Conservation (phyloP, 345 rosid species). For the Heritiera littoralis region DNA sequence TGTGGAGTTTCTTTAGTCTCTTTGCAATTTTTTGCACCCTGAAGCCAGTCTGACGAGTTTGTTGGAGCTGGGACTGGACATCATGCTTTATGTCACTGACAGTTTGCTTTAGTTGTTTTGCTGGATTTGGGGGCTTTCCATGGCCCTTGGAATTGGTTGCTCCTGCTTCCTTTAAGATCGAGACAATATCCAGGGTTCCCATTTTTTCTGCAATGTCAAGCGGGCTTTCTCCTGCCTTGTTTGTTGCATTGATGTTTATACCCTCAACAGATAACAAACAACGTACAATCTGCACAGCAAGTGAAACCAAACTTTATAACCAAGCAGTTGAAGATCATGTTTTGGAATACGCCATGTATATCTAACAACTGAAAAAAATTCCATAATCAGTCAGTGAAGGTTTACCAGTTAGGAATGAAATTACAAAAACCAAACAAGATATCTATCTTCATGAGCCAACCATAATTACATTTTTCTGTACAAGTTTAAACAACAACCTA, state of each 20-base stretch:
- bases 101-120: slow-evolving; percentile 96
- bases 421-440: not conserved
- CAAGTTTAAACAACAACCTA: not conserved
- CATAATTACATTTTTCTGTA: not conserved
- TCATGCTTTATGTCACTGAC: slow-evolving; percentile 98
- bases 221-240: slow-evolving; percentile 91
- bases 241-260: slow-evolving; percentile 59
- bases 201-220: slow-evolving; percentile 80
- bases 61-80: slow-evolving; percentile 92
- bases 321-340: slow-evolving; percentile 2
- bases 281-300: slow-evolving; percentile 63
- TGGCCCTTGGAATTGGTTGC: slow-evolving; percentile 73
- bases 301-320: slow-evolving; percentile 16
- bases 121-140: slow-evolving; percentile 76
- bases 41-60: slow-evolving; percentile 88
- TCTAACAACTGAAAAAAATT: not conserved
- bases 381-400: not conserved
- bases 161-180: slow-evolving; percentile 71
- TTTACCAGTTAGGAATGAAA: not conserved
- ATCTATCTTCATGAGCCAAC: not conserved
- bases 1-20: slow-evolving; percentile 91
- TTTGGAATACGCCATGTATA: not conserved
- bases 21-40: slow-evolving; percentile 90
- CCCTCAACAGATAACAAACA: slow-evolving; percentile 72
- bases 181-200: slow-evolving; percentile 53